These are phyloP conservation scores for Coprinellus micaceus DNA, from an alignment of 768 basidiomycete genomes.

Conservation along the genomic window DNA sequence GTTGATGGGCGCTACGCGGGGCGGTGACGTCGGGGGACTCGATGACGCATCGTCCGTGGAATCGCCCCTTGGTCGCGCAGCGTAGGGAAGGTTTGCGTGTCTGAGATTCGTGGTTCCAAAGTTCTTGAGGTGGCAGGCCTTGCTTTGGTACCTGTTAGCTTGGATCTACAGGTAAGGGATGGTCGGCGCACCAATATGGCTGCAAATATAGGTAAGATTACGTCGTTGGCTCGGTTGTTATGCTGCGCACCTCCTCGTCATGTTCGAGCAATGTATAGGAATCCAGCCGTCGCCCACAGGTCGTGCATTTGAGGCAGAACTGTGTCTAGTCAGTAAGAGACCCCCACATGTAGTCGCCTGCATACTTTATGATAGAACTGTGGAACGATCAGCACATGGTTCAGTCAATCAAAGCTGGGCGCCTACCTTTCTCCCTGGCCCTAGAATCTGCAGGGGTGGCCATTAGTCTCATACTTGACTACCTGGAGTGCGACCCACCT, in stretches of 20 bases:
- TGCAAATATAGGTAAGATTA: slow-evolving; percentile 17
- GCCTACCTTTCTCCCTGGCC: slow-evolving; percentile 82
- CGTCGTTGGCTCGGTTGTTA: neutral
- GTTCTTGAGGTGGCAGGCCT: slow-evolving; percentile 73
- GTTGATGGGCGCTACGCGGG: slow-evolving; percentile 18
- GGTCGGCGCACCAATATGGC: slow-evolving; percentile 48
- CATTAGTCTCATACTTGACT: neutral
- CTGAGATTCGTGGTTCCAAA: slow-evolving; percentile 77
- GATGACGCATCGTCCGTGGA: slow-evolving; percentile 11
- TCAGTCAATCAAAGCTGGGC: neutral
- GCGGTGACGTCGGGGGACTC: slow-evolving; percentile 28
- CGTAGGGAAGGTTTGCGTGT: slow-evolving; percentile 63
- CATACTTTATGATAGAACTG: slow-evolving; percentile 79
- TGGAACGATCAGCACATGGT: slow-evolving; percentile 1
- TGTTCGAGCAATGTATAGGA: slow-evolving; percentile 78
- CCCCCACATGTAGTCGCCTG: neutral
- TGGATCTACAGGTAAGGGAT: neutral
- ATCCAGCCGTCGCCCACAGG: slow-evolving; percentile 76
- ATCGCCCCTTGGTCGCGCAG: slow-evolving; percentile 22
- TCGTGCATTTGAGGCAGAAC: slow-evolving; percentile 77
- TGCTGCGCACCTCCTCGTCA: slow-evolving; percentile 62
- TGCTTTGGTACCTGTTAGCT: slow-evolving; percentile 42
- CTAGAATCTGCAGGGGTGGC: slow-evolving; percentile 56
- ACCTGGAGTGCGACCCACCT: slow-evolving; percentile 42
- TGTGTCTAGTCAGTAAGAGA: slow-evolving; percentile 22